Evolutionary conservation across 169 alveolate species (phyloP).

Genomic region (Plasmodium knowlesi): DNA sequence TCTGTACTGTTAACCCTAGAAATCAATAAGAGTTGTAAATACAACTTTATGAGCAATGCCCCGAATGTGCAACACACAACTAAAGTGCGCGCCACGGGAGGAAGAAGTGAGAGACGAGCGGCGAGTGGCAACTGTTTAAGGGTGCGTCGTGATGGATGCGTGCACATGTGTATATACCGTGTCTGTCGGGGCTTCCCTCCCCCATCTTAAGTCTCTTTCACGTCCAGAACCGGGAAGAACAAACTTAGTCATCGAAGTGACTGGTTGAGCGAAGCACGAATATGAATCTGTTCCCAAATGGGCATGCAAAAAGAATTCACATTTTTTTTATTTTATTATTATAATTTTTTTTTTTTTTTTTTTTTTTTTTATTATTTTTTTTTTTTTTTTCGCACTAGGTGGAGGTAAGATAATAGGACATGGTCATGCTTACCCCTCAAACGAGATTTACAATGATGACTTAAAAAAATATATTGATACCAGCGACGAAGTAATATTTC

Average conservation of each 20-base stretch:
- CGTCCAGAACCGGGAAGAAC: background rate
- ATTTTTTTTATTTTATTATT: background rate
- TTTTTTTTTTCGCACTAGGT: constrained; percentile 43
- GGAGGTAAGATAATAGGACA: constrained; percentile 79
- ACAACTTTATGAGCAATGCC: constrained; percentile 25
- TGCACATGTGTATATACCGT: background rate
- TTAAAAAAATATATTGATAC: constrained; percentile 76
- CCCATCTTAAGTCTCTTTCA: background rate
- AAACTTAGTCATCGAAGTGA: background rate
- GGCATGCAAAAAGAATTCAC: constrained; percentile 7
- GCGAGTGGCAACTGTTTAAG: background rate
- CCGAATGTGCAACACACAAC: constrained; percentile 24
- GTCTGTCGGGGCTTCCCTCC: background rate
- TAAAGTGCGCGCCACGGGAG: constrained; percentile 51
- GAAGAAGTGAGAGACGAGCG: constrained; percentile 20
- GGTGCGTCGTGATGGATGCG: background rate
- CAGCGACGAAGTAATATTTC: constrained; percentile 75
- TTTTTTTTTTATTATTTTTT: constrained; percentile 10
- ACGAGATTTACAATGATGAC: constrained; percentile 76
- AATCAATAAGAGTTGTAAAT: constrained; percentile 35
- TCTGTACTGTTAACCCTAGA: constrained; percentile 19
- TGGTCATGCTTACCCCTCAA: constrained; percentile 78
- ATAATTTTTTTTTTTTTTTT: constrained; percentile 51
- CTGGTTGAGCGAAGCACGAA: background rate
- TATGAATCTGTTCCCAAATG: background rate